Evolutionary conservation across 441 rosid species (phyloP), one percentile per base, ranked within the genome.

Genomic region (Arabidopsis hybrid): DNA sequence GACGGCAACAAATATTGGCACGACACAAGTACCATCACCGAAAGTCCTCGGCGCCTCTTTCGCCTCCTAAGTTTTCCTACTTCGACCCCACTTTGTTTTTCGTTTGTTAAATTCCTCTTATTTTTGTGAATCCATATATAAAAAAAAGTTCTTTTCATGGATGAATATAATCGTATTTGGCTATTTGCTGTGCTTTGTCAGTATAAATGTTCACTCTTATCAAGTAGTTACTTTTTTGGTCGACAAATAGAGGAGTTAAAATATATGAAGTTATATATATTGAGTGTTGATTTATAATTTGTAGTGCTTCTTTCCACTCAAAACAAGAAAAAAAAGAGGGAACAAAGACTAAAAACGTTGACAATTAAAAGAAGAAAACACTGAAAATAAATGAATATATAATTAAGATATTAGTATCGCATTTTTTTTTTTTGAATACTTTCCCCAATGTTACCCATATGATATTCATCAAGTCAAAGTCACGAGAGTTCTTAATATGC

Each of bases 1-100:
- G 59, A 49, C 59, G 65, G 69, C 74, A 47, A 55, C 65, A 29
- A 43, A 36, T 62, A 62, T 69, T 46, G 74, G 52, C 51, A 53
- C 65, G 70, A 69, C 79, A 75, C 63, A 69, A 69, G 74, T 69
- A 69, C 65, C 53, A 29, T 69, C 79, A 62, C 79, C 75, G 79
- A 76, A 76, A 76, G 79, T 38, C 45, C 52, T 75, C 59, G 56
- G 13, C 38, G 59, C 45, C 61, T 66, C 67, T 52, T 39, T 64
- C 18, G 53, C 39, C 63, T 67, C 73, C 69, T 21, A 75, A 36
- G 69, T 75, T 35, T 56, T 57, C 65, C 51, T 69, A 56, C 69
- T 67, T 67, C 42, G 58, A 52, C 64, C 78, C 62, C 34, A 51
- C 64, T 13, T 10, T 67, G 10, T 32, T 32, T 49, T 38, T 35